Evolutionary conservation across 2,329 filamentous ascomycete genomes (phyloP).

Genomic region (Aspergillus persii): DNA sequence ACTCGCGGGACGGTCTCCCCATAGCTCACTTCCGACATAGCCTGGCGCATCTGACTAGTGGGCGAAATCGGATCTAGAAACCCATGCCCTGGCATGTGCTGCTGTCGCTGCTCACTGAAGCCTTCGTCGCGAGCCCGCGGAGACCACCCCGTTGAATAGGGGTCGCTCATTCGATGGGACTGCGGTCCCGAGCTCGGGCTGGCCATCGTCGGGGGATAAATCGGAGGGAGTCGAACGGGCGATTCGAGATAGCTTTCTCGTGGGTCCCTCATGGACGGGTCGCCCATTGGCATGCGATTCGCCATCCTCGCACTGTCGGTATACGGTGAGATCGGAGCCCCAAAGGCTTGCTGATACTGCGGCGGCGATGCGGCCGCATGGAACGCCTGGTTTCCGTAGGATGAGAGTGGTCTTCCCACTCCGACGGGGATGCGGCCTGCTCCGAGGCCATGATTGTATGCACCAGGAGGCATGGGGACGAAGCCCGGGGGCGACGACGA

Average conservation of each 20-base stretch:
- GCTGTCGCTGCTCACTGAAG: constrained; percentile 15
- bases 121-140: constrained; percentile 23
- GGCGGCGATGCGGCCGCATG: constrained; percentile 33
- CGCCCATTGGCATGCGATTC: constrained; percentile 25
- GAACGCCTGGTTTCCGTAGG: constrained; percentile 28
- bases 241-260: constrained; percentile 33
- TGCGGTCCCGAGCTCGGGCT: constrained; percentile 19
- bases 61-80: constrained; percentile 29
- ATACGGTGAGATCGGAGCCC: constrained; percentile 28
- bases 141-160: constrained; percentile 30
- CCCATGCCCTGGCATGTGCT: constrained; percentile 18
- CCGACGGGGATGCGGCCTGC: constrained; percentile 18
- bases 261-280: constrained; percentile 24
- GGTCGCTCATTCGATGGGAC: constrained; percentile 34
- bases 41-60: constrained; percentile 25
- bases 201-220: constrained; percentile 32
- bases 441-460: constrained; percentile 27
- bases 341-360: constrained; percentile 30
- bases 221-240: constrained; percentile 37
- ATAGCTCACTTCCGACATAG: constrained; percentile 21
- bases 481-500: constrained; percentile 27
- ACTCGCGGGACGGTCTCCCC: constrained; percentile 24
- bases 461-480: constrained; percentile 23
- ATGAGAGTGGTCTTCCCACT: constrained; percentile 25
- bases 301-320: constrained; percentile 23